Evolutionary conservation across 345 rosid genomes (phyloP).

Genomic region (Salix dunnii): DNA sequence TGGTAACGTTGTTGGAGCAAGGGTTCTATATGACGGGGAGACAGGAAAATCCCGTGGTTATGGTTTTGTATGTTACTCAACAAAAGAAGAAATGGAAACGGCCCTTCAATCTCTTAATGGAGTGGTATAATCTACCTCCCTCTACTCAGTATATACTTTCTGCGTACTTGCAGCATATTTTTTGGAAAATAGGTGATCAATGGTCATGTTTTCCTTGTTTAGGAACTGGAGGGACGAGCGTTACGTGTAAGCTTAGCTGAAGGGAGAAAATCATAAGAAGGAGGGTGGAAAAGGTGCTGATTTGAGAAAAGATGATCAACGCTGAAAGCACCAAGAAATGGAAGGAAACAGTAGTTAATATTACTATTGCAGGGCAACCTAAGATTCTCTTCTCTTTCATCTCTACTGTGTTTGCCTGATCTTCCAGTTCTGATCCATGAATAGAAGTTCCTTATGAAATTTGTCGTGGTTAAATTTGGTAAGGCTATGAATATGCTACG

Average conservation of each 20-base stretch:
- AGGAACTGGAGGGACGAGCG: conserved; percentile 77
- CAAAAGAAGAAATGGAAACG: conserved; percentile 68
- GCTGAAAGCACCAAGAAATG: not conserved
- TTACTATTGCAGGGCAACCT: not conserved
- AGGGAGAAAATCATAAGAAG: conserved; percentile 47
- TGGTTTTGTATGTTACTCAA: conserved; percentile 69
- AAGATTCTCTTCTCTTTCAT: not conserved
- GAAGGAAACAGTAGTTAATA: not conserved
- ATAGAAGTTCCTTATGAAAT: not conserved
- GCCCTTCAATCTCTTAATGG: conserved; percentile 71
- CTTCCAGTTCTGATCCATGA: not conserved
- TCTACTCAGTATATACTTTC: not conserved
- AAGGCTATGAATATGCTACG: not conserved
- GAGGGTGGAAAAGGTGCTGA: not conserved
- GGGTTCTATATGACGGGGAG: conserved; percentile 85
- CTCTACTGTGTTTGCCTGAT: not conserved
- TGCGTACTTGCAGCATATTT: not conserved
- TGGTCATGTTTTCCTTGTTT: not conserved
- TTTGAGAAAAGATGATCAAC: not conserved
- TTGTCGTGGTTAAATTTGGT: not conserved
- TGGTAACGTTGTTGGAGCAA: conserved; percentile 76
- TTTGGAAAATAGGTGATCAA: not conserved
- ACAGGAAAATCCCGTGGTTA: conserved; percentile 78
- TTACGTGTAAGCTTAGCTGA: conserved; percentile 74
- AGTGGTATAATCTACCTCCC: conserved; percentile 33